A percentile compares a stretch with the other conserved stretches of the same genome.
Conservation (phyloP, 441 rosid genomes). For the Breynia disticha region DNA sequence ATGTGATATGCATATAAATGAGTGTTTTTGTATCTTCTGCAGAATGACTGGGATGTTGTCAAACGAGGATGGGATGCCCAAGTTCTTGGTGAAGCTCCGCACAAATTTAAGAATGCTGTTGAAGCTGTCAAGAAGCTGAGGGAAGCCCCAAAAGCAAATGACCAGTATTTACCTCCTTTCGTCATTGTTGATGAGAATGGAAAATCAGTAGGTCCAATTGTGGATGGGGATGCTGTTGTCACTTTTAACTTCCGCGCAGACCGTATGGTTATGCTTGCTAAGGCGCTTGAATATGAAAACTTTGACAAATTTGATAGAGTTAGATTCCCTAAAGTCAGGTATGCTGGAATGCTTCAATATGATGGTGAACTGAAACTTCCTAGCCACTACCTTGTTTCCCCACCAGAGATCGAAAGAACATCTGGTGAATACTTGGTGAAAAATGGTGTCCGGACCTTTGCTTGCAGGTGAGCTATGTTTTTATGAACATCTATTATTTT, state of each 20-base stretch:
- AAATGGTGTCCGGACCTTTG: slow-evolving; percentile 82
- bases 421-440: slow-evolving; percentile 91
- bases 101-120: slow-evolving; percentile 69
- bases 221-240: slow-evolving; percentile 94
- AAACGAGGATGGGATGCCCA: slow-evolving; percentile 99
- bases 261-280: slow-evolving; percentile 92
- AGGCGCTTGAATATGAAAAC: slow-evolving; percentile 78
- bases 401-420: slow-evolving; percentile 95
- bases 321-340: slow-evolving; percentile 67
- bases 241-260: slow-evolving; percentile 95
- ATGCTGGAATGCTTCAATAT: slow-evolving; percentile 96
- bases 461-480: slow-evolving; percentile 66
- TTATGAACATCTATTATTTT: too few relatives aligned
- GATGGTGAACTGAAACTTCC: slow-evolving; percentile 98
- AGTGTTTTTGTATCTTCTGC: slow-evolving; percentile 11
- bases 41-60: slow-evolving; percentile 94
- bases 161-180: slow-evolving; percentile 89
- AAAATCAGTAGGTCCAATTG: slow-evolving; percentile 80
- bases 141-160: slow-evolving; percentile 54
- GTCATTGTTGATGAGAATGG: slow-evolving; percentile 77
- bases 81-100: slow-evolving; percentile 95
- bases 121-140: slow-evolving; percentile 89
- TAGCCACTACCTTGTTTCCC: slow-evolving; percentile 75
- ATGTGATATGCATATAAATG: background rate
- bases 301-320: slow-evolving; percentile 93